phyloP scores from a whole-genome alignment of 768 basidiomycete genomes.

The Tubosaeta sp. region DNA sequence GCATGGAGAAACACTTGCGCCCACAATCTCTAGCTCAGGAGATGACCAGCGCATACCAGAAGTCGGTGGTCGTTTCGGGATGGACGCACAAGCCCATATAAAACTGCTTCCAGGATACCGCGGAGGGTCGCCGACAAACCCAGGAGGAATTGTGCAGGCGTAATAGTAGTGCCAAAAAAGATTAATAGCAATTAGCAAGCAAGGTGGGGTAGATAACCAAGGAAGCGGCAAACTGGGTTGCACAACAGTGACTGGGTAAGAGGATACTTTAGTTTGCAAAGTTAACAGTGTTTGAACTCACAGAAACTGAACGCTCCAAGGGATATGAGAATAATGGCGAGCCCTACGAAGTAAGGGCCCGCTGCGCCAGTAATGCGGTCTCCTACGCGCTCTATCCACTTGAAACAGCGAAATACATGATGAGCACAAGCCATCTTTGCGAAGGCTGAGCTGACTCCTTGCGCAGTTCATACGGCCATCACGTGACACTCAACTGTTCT shows the following conservation, averaged over 20 bases:
- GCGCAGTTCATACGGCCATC: background rate
- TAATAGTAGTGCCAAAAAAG: constrained; percentile 81
- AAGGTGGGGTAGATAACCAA: constrained; percentile 59
- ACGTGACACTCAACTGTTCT: background rate
- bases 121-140: constrained; percentile 65
- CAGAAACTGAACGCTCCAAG: constrained; percentile 76
- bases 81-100: constrained; percentile 51
- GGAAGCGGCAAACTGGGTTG: constrained; percentile 59
- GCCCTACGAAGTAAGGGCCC: constrained; percentile 82
- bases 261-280: background rate
- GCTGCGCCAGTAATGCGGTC: constrained; percentile 86
- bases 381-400: constrained; percentile 62
- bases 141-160: constrained; percentile 75
- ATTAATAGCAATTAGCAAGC: constrained; percentile 73
- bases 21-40: constrained; percentile 44
- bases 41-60: constrained; percentile 50
- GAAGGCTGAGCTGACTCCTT: background rate
- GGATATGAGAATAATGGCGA: constrained; percentile 72
- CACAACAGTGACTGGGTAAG: constrained; percentile 67
- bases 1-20: constrained; percentile 57
- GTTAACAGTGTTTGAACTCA: constrained; percentile 38
- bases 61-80: constrained; percentile 13
- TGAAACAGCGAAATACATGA: constrained; percentile 54
- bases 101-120: constrained; percentile 36
- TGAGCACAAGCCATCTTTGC: constrained; percentile 26